A percentile compares a stretch with the other conserved stretches of the same genome.
Conservation (phyloP, 768 basidiomycete genomes). For the Panaeolus papilionaceus region DNA sequence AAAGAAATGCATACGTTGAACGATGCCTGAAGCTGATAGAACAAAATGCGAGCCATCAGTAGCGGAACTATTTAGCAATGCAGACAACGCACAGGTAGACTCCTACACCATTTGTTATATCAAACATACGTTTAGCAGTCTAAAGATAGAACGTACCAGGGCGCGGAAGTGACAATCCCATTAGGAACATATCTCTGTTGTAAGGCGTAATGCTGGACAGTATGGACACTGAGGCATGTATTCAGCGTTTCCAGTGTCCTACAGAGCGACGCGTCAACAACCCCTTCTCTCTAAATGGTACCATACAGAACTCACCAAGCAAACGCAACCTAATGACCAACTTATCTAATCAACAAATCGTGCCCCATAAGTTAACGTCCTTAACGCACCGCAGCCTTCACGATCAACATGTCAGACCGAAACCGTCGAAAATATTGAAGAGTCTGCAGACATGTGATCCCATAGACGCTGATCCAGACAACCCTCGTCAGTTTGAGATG, state of each 20-base stretch:
- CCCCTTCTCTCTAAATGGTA: not conserved
- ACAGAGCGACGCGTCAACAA: not conserved
- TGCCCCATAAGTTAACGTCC: not conserved
- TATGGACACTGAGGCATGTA: slow-evolving; percentile 19
- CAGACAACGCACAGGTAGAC: slow-evolving; percentile 5
- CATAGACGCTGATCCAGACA: slow-evolving; percentile 19
- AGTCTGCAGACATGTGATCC: slow-evolving; percentile 21
- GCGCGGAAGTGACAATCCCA: not conserved
- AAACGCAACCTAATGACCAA: slow-evolving; percentile 1
- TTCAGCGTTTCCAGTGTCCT: slow-evolving; percentile 23
- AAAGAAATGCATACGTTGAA: not conserved
- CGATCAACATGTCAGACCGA: not conserved
- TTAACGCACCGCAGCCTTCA: slow-evolving; percentile 12
- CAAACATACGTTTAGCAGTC: not conserved
- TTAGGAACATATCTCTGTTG: not conserved
- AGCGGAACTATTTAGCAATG: not conserved
- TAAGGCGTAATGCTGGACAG: slow-evolving; percentile 14
- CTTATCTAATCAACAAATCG: not conserved
- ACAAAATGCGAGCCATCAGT: not conserved
- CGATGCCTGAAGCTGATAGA: not conserved
- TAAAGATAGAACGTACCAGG: slow-evolving; percentile 15
- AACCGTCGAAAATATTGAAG: slow-evolving; percentile 22
- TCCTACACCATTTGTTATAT: not conserved
- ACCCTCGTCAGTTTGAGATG: not conserved
- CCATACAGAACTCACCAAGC: slow-evolving; percentile 8